Base-by-base conservation (phyloP, 805 yeast genomes). In the Zygotorulaspora florentina region DNA sequence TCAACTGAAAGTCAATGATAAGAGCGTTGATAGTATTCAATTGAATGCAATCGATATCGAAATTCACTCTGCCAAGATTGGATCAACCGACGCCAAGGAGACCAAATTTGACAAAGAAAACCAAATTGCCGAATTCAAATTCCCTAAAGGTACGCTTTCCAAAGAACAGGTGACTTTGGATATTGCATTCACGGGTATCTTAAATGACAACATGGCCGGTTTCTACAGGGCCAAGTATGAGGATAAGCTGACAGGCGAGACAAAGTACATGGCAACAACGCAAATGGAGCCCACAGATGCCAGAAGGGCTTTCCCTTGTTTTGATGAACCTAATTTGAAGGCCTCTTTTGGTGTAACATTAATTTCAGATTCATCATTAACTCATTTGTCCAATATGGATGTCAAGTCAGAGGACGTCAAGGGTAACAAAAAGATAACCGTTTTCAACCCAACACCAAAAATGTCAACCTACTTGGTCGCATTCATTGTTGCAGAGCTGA, bases 271-370 rank as follows among this genome's bases (percentile, higher is more conserved):
- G 75, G 87, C 88, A 36, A 82, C 90, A 38, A 85, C 95, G 37
- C 95, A 86, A 67, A 82, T 86, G 79, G 95, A 86, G 69, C 82
- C 95, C 18, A 83, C 91, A 16, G 93, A 86, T 61, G 87, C 91
- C 56, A 80, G 95, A 58, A 76, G 88, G 58, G 93, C 93, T 8
- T 86, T 86, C 74, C 95, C 95, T 28, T 85, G 85, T 61, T 84
- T 82, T 58, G 95, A 86, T 66, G 93, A 85, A 64, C 95, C 95
- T 17, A 79, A 85, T 46, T 74, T 83, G 48, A 86, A 86, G 69
- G 87, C 93, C 18, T 72, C 80, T 41, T 86, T 83, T 58, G 83
- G 80, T 46, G 71, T 86, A 47, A 69, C 81, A 31, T 71, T 86
- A 61, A 72, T 83, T 47, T 76, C 85, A 39, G 74, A 74, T 52